phyloP scores from a whole-genome alignment of 192 early-diverging fungal species.

The Backusella parvicylindrica region DNA sequence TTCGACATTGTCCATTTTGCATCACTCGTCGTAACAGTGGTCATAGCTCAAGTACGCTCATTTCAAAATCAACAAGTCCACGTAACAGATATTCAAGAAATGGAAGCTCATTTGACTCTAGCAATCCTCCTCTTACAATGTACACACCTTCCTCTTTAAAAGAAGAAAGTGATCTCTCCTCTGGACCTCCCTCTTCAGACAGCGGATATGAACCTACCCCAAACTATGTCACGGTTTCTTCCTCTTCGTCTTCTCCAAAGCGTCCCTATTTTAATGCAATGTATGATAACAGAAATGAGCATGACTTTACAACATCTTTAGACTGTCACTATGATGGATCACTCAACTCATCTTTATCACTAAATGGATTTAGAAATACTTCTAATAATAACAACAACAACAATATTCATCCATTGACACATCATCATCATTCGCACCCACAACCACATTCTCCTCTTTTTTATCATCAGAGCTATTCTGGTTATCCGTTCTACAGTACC shows the following conservation, averaged over 20 bases:
- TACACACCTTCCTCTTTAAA: constrained; percentile 1
- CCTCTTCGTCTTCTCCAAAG: neutral
- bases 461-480: constrained; percentile 4
- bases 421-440: constrained; percentile 8
- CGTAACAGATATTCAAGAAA: constrained; percentile 24
- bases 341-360: neutral
- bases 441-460: constrained; percentile 12
- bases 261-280: constrained; percentile 6
- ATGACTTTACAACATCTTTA: neutral
- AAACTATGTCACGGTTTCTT: constrained; percentile 4
- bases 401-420: constrained; percentile 3
- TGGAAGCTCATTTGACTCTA: constrained; percentile 17
- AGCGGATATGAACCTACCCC: constrained; percentile 21
- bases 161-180: constrained; percentile 19
- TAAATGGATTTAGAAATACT: neutral
- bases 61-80: constrained; percentile 22
- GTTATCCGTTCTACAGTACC: constrained; percentile 8
- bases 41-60: constrained; percentile 22
- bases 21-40: constrained; percentile 33
- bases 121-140: neutral
- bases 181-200: constrained; percentile 14
- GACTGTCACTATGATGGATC: neutral
- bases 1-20: constrained; percentile 38
- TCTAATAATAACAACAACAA: too few species aligned
- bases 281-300: neutral